phyloP scores from a whole-genome alignment of 305 asterid genomes.

The Euphrasia arctica region DNA sequence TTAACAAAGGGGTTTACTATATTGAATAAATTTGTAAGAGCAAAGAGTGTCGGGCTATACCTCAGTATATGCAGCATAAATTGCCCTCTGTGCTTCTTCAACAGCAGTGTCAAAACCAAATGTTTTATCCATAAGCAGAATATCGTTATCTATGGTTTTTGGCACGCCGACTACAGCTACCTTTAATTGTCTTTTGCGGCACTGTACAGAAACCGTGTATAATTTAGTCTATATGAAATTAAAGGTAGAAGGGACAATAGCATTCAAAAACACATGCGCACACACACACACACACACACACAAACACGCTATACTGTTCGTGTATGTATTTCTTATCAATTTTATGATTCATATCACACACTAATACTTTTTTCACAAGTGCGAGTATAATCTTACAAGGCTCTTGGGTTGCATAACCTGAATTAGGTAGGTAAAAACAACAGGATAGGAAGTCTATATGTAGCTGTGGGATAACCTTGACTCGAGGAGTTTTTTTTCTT shows the following conservation, averaged over 20 bases:
- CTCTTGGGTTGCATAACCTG: neutral
- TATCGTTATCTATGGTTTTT: constrained; percentile 96
- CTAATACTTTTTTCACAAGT: neutral
- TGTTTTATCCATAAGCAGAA: constrained; percentile 93
- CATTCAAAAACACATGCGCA: constrained; percentile 4
- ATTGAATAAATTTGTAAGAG: constrained; percentile 15
- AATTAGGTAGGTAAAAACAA: neutral
- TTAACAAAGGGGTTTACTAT: constrained; percentile 5
- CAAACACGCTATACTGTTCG: neutral
- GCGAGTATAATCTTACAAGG: constrained; percentile 8
- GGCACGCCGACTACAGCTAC: constrained; percentile 96
- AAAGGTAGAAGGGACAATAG: constrained; percentile 10
- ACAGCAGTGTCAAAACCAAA: constrained; percentile 99
- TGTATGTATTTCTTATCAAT: neutral
- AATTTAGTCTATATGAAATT: neutral
- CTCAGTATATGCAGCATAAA: constrained; percentile 91
- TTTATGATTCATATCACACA: neutral
- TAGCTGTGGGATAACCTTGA: neutral
- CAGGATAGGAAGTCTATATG: constrained; percentile 7
- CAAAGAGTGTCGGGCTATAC: constrained; percentile 32
- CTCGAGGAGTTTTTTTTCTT: neutral
- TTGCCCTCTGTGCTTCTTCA: constrained; percentile 99
- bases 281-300: neutral
- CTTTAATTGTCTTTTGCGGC: constrained; percentile 62
- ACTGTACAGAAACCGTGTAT: constrained; percentile 42